Conservation (phyloP, 371 early-diverging fungal genomes). For the Mucor mucedo region DNA sequence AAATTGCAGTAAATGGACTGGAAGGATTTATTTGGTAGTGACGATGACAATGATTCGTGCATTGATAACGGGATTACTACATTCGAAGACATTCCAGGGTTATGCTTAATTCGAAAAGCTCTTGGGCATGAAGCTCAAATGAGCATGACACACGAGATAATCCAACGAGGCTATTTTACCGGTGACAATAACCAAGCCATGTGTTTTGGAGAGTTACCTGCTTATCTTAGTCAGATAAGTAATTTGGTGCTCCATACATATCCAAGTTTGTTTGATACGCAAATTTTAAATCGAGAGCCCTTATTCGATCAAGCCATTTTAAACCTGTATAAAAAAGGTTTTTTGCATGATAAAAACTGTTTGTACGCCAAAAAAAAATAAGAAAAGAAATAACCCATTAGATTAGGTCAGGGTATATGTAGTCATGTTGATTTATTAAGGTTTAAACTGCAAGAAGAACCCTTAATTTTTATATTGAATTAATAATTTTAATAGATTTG, state of each 20-base stretch:
- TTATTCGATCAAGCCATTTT: conserved; percentile 55
- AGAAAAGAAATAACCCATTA: background rate
- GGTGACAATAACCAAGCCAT: conserved; percentile 43
- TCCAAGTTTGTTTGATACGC: conserved; percentile 26
- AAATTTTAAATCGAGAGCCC: conserved; percentile 32
- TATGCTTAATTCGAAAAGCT: conserved; percentile 31
- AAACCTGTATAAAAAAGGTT: conserved; percentile 51
- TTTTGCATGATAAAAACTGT: background rate
- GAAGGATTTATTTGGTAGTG: conserved; percentile 50
- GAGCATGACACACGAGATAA: conserved; percentile 31
- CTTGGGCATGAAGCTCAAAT: conserved; percentile 45
- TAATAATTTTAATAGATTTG: conserved; percentile 34
- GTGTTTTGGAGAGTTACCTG: conserved; percentile 47
- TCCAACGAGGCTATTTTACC: conserved; percentile 32
- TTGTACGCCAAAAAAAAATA: background rate
- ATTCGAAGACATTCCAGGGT: conserved; percentile 33
- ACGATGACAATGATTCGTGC: conserved; percentile 26
- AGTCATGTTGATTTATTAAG: conserved; percentile 52
- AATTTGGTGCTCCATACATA: conserved; percentile 18
- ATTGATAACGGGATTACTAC: background rate
- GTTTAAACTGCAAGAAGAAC: conserved; percentile 16
- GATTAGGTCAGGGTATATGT: conserved; percentile 45
- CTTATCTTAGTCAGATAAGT: conserved; percentile 24
- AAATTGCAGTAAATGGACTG: conserved; percentile 25
- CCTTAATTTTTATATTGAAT: background rate